Evolutionary conservation across 1,284 basidiomycete species (phyloP), one percentile per base, ranked within the genome.

Genomic region (Puccinia triticina): DNA sequence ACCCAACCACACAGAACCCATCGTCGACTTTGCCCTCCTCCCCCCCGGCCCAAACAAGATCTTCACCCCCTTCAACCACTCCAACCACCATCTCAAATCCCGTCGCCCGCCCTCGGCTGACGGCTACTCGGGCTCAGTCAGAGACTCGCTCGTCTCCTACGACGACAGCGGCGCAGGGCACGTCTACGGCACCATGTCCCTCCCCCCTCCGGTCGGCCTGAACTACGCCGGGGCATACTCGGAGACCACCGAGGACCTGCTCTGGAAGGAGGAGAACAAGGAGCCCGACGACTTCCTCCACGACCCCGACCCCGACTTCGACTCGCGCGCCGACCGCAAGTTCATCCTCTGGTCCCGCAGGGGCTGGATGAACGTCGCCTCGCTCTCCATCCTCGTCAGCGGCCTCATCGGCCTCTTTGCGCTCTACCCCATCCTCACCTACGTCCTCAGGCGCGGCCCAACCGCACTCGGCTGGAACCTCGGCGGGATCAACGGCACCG

Each of bases 321-420:
- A 81, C 61, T 74, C 67, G 8, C 32, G 55, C 7, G 67, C 78
- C 43, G 55, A 83, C 83, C 71, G 69, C 66, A 81, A 82, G 82
- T 53, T 83, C 82, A 48, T 77, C 71, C 29, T 81, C 84, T 73
- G 85, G 48, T 81, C 84, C 21, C 69, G 82, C 26, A 83, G 85
- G 29, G 85, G 85, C 23, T 85, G 84, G 84, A 48, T 85, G 50
- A 86, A 86, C 76, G 82, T 85, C 7, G 74, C 83, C 55, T 85
- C 84, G 37, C 84, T 84, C n/a, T 50, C 40, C 12, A 0, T 81
- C 26, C 46, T 81, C 67, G 81, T 84, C 40, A 37, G 88, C 23
- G 91, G 90, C 59, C 67, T 81, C 37, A 74, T 81, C 26, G 67
- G 64, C 10, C 71, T 81, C 26, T 81, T 81, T 53, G 78, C 85